These are phyloP conservation scores for Polyporus arcularius DNA, from an alignment of 768 basidiomycete species.

Conservation along the genomic window DNA sequence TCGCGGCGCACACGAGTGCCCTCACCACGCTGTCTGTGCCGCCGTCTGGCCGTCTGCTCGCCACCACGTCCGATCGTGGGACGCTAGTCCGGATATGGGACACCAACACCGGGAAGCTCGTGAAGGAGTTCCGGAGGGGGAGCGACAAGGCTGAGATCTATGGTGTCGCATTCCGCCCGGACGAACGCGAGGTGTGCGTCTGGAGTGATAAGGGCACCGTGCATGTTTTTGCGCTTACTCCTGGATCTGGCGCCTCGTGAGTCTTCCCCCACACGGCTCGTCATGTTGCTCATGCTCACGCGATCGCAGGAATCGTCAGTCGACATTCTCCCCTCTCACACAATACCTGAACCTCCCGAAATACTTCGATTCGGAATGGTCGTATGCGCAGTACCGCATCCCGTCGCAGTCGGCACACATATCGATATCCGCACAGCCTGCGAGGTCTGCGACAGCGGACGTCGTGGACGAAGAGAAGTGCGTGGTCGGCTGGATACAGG, in stretches of 20 bases:
- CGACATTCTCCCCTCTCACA: conserved; percentile 75
- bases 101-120: conserved; percentile 64
- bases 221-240: conserved; percentile 77
- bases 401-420: conserved; percentile 84
- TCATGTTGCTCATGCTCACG: not conserved
- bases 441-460: conserved; percentile 55
- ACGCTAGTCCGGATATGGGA: conserved; percentile 92
- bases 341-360: conserved; percentile 83
- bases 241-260: conserved; percentile 65
- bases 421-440: conserved; percentile 67
- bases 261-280: conserved; percentile 30
- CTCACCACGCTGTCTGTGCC: conserved; percentile 79
- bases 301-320: conserved; percentile 77
- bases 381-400: conserved; percentile 89
- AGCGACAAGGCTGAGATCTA: conserved; percentile 91
- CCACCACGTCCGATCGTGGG: conserved; percentile 81
- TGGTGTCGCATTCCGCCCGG: conserved; percentile 83
- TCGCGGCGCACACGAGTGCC: conserved; percentile 80
- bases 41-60: conserved; percentile 75
- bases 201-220: conserved; percentile 97
- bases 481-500: conserved; percentile 82
- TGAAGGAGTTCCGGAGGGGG: conserved; percentile 82
- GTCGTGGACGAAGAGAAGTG: conserved; percentile 82
- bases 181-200: conserved; percentile 84
- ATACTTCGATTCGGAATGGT: conserved; percentile 96